These are phyloP conservation scores for Tetrapisispora fleetii DNA, from an alignment of 805 yeast species.

Conservation along the genomic window DNA sequence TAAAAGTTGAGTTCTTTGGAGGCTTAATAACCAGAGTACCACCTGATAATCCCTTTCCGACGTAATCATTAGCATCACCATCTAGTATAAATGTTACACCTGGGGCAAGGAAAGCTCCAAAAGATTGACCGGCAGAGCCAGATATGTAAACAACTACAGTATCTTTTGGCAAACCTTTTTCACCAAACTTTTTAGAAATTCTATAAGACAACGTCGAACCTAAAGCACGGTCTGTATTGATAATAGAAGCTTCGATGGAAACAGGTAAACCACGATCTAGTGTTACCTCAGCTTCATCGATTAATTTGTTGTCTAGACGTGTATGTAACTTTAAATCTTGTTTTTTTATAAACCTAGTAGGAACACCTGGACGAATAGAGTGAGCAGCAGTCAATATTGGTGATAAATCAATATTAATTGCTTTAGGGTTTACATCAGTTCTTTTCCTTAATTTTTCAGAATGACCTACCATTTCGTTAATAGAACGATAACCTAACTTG, in stretches of 20 bases:
- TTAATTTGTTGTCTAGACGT: conserved; percentile 88
- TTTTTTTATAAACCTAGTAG: conserved; percentile 82
- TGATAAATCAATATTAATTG: conserved; percentile 80
- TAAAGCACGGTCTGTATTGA: conserved; percentile 92
- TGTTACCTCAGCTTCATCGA: conserved; percentile 94
- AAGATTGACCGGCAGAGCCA: conserved; percentile 97
- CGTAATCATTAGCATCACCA: conserved; percentile 97
- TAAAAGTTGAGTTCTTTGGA: conserved; percentile 71
- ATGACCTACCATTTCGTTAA: conserved; percentile 97
- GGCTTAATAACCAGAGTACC: conserved; percentile 91
- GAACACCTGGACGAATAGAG: conserved; percentile 91
- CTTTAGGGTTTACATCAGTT: conserved; percentile 83
- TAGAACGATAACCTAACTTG: conserved; percentile 83
- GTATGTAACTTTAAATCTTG: conserved; percentile 92
- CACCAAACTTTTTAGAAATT: conserved; percentile 88
- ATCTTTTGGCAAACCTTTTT: conserved; percentile 87
- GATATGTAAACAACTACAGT: conserved; percentile 84
- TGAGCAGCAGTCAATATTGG: conserved; percentile 97
- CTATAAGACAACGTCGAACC: conserved; percentile 94
- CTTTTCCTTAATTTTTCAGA: conserved; percentile 83
- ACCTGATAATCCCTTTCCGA: conserved; percentile 95
- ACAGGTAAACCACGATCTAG: conserved; percentile 94
- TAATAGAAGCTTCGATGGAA: conserved; percentile 83
- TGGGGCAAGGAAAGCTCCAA: conserved; percentile 94
- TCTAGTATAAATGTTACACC: conserved; percentile 92